Evolutionary conservation across 208 protist species (phyloP).

Genomic region (Acanthamoeba triangularis): DNA sequence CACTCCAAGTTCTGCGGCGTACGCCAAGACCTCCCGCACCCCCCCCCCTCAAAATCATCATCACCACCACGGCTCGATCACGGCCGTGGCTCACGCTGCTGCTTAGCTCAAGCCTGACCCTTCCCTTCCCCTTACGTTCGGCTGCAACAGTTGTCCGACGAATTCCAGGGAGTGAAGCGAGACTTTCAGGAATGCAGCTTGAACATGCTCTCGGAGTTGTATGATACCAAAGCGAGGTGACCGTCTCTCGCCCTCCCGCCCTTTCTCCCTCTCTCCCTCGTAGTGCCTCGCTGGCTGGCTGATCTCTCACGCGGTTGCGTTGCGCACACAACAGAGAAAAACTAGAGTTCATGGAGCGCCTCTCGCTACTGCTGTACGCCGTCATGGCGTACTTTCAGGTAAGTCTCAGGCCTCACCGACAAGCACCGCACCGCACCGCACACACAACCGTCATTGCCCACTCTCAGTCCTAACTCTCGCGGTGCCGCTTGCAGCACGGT

Average conservation of each 20-base stretch:
- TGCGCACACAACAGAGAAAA: background rate
- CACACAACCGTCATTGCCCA: background rate
- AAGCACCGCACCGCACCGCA: background rate
- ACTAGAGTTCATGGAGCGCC: background rate
- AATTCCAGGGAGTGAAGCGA: background rate
- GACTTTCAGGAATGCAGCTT: slow-evolving; percentile 30
- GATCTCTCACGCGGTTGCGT: background rate
- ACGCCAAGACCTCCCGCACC: background rate
- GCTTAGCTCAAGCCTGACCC: background rate
- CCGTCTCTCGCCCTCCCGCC: background rate
- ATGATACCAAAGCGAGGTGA: background rate
- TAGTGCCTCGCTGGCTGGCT: background rate
- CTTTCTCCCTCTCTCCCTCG: background rate
- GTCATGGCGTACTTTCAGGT: slow-evolving; percentile 12
- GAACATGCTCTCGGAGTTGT: slow-evolving; percentile 27
- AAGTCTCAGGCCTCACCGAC: too few relatives aligned
- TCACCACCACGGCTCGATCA: background rate
- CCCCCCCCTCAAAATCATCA: background rate
- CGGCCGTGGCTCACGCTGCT: background rate
- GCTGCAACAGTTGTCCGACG: background rate
- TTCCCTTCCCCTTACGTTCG: too few relatives aligned
- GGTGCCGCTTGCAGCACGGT: background rate
- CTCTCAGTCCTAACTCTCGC: background rate
- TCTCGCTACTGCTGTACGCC: background rate
- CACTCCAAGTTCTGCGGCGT: slow-evolving; percentile 31